Base-by-base conservation (phyloP, 805 yeast genomes). In the Yamadazyma philogaea region DNA sequence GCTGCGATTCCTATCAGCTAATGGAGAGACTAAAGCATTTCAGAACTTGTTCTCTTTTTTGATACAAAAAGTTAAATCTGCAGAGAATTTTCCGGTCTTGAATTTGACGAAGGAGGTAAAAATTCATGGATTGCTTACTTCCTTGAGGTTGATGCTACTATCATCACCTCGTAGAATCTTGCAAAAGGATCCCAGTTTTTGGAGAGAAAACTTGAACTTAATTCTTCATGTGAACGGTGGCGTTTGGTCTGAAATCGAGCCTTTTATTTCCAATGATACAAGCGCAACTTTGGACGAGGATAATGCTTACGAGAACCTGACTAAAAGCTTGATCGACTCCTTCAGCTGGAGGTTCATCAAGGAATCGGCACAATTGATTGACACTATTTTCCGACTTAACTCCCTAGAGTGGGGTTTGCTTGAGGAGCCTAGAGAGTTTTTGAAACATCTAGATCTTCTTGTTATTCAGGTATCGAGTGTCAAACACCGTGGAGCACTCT, bases 401-500 rank as follows among this genome's bases (percentile, higher is more conserved):
- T 22, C 34, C 6, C 8, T 2, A 15, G 30, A 30, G 12, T 43
- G 34, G 39, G 38, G 17, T 17, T 18, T 22, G 8, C 19, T 7
- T 18, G 3, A 54, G 59, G 3, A 59, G 70, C 0, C 49, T 39
- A 24, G 3, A 5, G 30, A 34, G 6, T 55, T 75, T n/a, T 38
- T 66, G 11, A 37, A 48, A 3, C 51, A 71, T 22, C 87, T 93
- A 8, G 72, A 75, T 1, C 54, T 82, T 5, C 59, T 87, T 2
- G 70, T 84, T 44, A 74, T 67, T 8, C 95, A 89, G 56, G 65
- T 93, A 27, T 74, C 87, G 3, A 70, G 79, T 0, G 82, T 90
- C 16, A 78, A 90, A 34, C 98, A 93, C 53, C 75, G 95, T 47
- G 98, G 98, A 24, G 96, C 97, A 0, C 87, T 91, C 48, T 82